A percentile compares a stretch with the other conserved stretches of the same genome.
phyloP scores from a whole-genome alignment of 139 green algal genomes.

The Yamagishiella unicocca region DNA sequence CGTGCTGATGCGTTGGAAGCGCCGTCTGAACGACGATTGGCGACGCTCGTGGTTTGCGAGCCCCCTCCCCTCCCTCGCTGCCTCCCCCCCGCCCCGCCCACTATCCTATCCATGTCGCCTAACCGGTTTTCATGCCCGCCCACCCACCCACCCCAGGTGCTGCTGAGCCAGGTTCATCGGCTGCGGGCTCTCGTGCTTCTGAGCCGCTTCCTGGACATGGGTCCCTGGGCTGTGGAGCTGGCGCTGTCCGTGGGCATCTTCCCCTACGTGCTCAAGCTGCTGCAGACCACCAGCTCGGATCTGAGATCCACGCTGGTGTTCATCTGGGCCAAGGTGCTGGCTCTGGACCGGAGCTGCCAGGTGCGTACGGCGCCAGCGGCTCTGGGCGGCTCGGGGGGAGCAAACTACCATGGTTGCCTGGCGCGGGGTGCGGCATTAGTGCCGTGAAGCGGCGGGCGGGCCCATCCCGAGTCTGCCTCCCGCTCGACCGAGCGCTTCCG shows the following conservation, averaged over 20 bases:
- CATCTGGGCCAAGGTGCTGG: slow-evolving; percentile 99
- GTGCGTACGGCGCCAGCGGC: slow-evolving; percentile 31
- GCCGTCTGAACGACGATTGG: not conserved
- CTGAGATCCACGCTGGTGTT: slow-evolving; percentile 96
- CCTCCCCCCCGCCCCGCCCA: not conserved
- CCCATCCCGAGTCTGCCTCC: not conserved
- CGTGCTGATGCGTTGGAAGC: not conserved
- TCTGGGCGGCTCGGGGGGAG: not conserved
- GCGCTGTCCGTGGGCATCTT: slow-evolving; percentile 98
- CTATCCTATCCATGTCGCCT: not conserved
- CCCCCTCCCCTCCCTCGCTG: not conserved
- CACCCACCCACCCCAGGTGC: too few species aligned
- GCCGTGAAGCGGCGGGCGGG: not conserved
- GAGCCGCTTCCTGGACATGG: slow-evolving; percentile 98
- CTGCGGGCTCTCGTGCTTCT: slow-evolving; percentile 95
- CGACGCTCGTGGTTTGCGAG: not conserved
- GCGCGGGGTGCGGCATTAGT: not conserved
- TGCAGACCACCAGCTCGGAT: slow-evolving; percentile 95
- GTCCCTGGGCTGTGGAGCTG: slow-evolving; percentile 96
- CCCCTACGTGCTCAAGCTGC: slow-evolving; percentile 99
- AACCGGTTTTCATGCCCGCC: too few species aligned
- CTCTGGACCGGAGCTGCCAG: slow-evolving; percentile 91
- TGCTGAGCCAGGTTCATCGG: slow-evolving; percentile 96
- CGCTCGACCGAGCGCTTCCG: not conserved
- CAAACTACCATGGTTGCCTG: not conserved